Percentiles rank a stretch among this genome's conserved stretches.
phyloP scores from a whole-genome alignment of 2,329 filamentous ascomycete species.

The Alternaria viburni region DNA sequence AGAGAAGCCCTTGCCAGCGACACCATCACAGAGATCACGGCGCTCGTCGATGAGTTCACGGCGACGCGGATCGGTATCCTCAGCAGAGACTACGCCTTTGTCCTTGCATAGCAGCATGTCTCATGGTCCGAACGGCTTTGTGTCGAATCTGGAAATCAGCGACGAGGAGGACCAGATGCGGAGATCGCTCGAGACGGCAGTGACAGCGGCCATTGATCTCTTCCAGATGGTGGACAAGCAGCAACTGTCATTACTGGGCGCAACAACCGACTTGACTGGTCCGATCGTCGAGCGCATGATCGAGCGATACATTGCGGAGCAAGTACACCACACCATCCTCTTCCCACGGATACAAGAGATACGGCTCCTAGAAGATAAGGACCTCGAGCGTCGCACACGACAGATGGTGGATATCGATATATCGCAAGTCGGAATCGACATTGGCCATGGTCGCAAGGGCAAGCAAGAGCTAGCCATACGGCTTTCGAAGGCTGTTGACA shows the following conservation, averaged over 20 bases:
- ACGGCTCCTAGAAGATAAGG: constrained; percentile 80
- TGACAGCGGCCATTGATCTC: constrained; percentile 91
- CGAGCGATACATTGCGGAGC: constrained; percentile 91
- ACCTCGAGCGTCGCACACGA: constrained; percentile 86
- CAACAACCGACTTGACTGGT: constrained; percentile 91
- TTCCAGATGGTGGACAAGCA: constrained; percentile 97
- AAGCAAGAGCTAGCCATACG: constrained; percentile 83
- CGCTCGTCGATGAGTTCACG: constrained; percentile 43
- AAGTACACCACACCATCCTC: constrained; percentile 82
- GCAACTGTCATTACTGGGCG: constrained; percentile 87
- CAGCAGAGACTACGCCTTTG: constrained; percentile 41
- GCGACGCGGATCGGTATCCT: constrained; percentile 45
- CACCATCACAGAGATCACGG: constrained; percentile 58
- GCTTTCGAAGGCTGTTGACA: constrained; percentile 79
- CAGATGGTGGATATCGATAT: constrained; percentile 96
- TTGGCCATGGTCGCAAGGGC: constrained; percentile 76
- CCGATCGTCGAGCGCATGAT: constrained; percentile 92
- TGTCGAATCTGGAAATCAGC: constrained; percentile 67
- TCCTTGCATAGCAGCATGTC: constrained; percentile 49
- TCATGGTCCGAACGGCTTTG: constrained; percentile 45
- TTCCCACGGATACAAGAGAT: constrained; percentile 83
- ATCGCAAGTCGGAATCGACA: constrained; percentile 87
- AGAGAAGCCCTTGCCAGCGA: constrained; percentile 81
- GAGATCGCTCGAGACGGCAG: constrained; percentile 85
- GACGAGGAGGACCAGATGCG: constrained; percentile 93